phyloP scores from a whole-genome alignment of 495 filamentous ascomycete species.

The Tuber aestivum region DNA sequence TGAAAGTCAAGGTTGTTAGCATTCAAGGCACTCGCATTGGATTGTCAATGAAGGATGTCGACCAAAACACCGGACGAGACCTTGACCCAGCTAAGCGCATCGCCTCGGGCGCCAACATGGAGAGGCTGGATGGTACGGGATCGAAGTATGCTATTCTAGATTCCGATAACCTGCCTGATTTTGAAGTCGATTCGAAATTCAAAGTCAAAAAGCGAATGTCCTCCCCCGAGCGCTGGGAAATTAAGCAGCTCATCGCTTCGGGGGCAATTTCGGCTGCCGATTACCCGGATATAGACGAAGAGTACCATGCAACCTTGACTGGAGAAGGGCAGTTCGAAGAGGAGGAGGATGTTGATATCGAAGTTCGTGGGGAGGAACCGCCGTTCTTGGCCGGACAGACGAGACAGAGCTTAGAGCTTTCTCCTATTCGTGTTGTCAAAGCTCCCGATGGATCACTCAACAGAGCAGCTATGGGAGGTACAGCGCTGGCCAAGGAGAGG shows the following conservation, averaged over 20 bases:
- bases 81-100: slow-evolving; percentile 72
- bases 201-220: slow-evolving; percentile 80
- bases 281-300: slow-evolving; percentile 90
- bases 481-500: slow-evolving; percentile 81
- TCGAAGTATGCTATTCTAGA: slow-evolving; percentile 55
- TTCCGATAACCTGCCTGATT: slow-evolving; percentile 56
- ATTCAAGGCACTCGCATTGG: slow-evolving; percentile 75
- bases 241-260: slow-evolving; percentile 90
- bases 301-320: slow-evolving; percentile 79
- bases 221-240: slow-evolving; percentile 94
- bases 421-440: slow-evolving; percentile 92
- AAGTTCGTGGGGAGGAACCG: slow-evolving; percentile 91
- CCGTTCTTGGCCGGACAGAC: slow-evolving; percentile 95
- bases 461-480: slow-evolving; percentile 88
- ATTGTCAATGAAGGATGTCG: slow-evolving; percentile 94
- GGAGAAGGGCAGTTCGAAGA: slow-evolving; percentile 86
- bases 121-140: slow-evolving; percentile 60
- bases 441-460: slow-evolving; percentile 95
- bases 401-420: slow-evolving; percentile 87
- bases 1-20: slow-evolving; percentile 90
- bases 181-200: slow-evolving; percentile 56
- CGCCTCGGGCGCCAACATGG: slow-evolving; percentile 88
- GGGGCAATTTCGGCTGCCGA: slow-evolving; percentile 84
- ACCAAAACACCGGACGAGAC: slow-evolving; percentile 83
- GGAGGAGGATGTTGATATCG: slow-evolving; percentile 96